Evolutionary conservation across 1,284 basidiomycete species (phyloP).

Genomic region (Cryptococcus hybrid): DNA sequence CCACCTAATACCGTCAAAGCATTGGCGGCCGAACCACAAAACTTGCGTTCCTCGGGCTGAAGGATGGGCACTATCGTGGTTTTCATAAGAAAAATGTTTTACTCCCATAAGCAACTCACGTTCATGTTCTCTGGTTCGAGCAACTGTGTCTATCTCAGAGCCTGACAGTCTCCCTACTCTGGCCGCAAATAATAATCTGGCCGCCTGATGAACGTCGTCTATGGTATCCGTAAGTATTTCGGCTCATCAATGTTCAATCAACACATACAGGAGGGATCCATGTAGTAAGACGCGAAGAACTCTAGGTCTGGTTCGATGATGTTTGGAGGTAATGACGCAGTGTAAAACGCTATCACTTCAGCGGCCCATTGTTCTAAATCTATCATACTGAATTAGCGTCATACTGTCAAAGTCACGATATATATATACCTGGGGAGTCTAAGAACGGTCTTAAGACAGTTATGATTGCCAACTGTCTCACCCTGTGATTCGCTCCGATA

Average conservation of each 20-base stretch:
- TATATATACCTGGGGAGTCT: constrained; percentile 62
- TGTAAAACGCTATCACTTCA: constrained; percentile 73
- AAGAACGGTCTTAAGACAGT: constrained; percentile 67
- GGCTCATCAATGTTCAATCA: not conserved
- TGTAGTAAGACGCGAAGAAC: constrained; percentile 70
- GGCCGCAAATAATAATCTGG: constrained; percentile 71
- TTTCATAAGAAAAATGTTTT: not conserved
- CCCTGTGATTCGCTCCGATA: constrained; percentile 65
- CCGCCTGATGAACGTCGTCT: constrained; percentile 71
- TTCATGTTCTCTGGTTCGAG: constrained; percentile 43
- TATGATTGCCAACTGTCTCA: constrained; percentile 65
- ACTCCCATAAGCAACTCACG: constrained; percentile 14
- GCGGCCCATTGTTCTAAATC: constrained; percentile 65
- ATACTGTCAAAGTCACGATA: not conserved
- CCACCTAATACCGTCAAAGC: constrained; percentile 79
- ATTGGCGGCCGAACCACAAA: constrained; percentile 60
- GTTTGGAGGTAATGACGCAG: constrained; percentile 61
- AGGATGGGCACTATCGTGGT: constrained; percentile 64
- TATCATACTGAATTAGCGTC: constrained; percentile 37
- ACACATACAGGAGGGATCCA: constrained; percentile 64
- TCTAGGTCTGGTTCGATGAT: constrained; percentile 67
- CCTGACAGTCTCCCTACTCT: constrained; percentile 65
- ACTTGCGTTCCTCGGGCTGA: constrained; percentile 58
- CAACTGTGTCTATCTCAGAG: constrained; percentile 60
- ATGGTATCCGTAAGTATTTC: not conserved